Base-by-base conservation (phyloP, 177 flowering plant genomes). In the Vitis hybrid region DNA sequence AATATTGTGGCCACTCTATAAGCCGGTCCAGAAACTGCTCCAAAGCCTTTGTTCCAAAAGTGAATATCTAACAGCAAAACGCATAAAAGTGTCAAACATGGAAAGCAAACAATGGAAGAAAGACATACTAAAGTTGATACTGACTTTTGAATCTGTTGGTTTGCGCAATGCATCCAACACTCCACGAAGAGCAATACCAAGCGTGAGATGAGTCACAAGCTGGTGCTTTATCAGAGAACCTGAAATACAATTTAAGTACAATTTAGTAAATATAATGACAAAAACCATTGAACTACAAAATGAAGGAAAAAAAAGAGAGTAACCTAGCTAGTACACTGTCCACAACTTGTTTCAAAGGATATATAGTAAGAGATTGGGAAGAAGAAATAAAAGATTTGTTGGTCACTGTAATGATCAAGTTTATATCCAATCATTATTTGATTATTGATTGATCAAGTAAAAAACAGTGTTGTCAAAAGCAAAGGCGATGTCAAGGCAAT, bases 1-100 rank as follows among this genome's bases (percentile, higher is more conserved):
- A 96, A 72, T 93, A 96, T 51, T 89, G 99, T 5, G 99, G 98
- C 99, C 98, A 93, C 82, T 96, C 99, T 60, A 88, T 84, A 74
- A 96, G 74, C 19, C 99, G 97, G 76, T 89, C 97, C 72, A 86
- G 83, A 80, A 96, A 96, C 82, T 93, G 97, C 80, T 96, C 98
- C 81, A 96, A 75, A 52, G 99, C 99, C 78, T 76, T 89, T 29
- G 86, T 90, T 62, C 99, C 99, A 83, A 96, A 96, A 19, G 79
- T 72, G 79, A 96, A 96, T 89, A 96, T 90, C 99, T 96, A 83
- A 29, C 3, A 82, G n/a, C 77, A 15, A 53, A 49, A 15, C 16
- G 19, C 45, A 68, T 66, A 15, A 76, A 18, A 59, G 64, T 29
- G 39, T 12, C 51, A 69, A 51, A 74, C 1, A 51, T 2, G 16